phyloP scores from a whole-genome alignment of 805 yeast species.

The Ascoidea asiatica region DNA sequence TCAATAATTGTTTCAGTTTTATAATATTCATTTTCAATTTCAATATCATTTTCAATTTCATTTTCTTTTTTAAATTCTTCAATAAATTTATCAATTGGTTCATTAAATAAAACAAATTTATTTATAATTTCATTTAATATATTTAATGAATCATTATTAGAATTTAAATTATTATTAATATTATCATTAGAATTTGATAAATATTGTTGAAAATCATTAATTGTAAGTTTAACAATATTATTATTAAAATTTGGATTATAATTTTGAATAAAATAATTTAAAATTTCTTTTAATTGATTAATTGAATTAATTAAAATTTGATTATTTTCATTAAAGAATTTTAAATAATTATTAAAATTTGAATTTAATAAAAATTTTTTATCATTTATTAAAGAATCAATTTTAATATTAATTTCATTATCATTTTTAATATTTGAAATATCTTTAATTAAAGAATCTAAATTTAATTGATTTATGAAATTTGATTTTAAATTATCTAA shows the following conservation, averaged over 20 bases:
- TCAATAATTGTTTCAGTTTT: background rate
- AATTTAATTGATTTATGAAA: constrained; percentile 12
- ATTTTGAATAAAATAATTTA: constrained; percentile 15
- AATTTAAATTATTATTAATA: too few species aligned
- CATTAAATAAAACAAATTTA: too few species aligned
- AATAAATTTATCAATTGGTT: too few species aligned
- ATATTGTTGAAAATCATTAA: constrained; percentile 37
- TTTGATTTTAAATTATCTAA: constrained; percentile 15
- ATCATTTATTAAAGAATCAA: constrained; percentile 1
- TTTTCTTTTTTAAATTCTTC: constrained; percentile 12
- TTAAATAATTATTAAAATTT: too few species aligned
- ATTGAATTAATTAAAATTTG: background rate
- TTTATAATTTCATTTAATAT: too few species aligned
- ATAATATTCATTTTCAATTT: constrained; percentile 5
- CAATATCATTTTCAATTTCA: constrained; percentile 28
- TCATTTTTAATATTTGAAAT: constrained; percentile 10
- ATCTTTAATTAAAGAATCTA: constrained; percentile 16
- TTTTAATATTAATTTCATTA: background rate
- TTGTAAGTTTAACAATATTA: constrained; percentile 52
- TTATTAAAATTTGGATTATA: constrained; percentile 74
- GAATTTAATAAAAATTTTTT: too few species aligned
- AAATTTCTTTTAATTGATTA: background rate
- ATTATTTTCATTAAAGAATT: background rate
- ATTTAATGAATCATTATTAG: too few species aligned
- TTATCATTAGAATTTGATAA: constrained; percentile 8